phyloP scores from a whole-genome alignment of 768 basidiomycete species.

The Boletus subparvulus region DNA sequence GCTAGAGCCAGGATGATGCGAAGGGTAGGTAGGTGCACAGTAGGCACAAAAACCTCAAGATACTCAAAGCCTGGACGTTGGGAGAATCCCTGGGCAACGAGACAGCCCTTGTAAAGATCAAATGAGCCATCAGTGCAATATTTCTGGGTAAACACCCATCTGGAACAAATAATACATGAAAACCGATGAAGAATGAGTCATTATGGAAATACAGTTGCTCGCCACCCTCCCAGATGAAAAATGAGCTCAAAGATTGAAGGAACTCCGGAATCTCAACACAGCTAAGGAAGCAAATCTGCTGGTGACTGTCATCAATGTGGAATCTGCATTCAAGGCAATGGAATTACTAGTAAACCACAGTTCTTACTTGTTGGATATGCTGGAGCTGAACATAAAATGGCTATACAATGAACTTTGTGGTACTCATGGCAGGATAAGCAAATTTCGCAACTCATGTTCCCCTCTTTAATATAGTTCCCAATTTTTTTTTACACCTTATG shows the following conservation, averaged over 20 bases:
- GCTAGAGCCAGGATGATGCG: no score
- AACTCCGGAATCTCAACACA: background rate
- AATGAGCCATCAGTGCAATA: no score
- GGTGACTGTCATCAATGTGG: background rate
- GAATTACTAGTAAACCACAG: background rate
- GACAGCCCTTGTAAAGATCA: no score
- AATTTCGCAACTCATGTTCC: no score
- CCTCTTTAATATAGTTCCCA: background rate
- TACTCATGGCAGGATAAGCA: background rate
- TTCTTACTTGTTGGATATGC: background rate
- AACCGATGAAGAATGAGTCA: slow-evolving; percentile 1
- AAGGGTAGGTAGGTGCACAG: no score
- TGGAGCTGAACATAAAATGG: background rate
- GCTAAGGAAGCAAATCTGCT: background rate
- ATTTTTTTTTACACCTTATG: background rate
- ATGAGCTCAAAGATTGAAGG: background rate
- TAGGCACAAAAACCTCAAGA: no score
- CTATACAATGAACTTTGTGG: background rate
- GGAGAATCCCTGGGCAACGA: no score
- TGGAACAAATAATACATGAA: no score
- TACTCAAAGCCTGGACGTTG: no score
- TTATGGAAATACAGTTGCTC: slow-evolving; percentile 11
- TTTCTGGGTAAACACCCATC: no score
- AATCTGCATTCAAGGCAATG: background rate
- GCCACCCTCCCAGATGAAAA: background rate